These are phyloP conservation scores for Lecanosticta acicola DNA, from an alignment of 2,329 filamentous ascomycete species.

Conservation along the genomic window DNA sequence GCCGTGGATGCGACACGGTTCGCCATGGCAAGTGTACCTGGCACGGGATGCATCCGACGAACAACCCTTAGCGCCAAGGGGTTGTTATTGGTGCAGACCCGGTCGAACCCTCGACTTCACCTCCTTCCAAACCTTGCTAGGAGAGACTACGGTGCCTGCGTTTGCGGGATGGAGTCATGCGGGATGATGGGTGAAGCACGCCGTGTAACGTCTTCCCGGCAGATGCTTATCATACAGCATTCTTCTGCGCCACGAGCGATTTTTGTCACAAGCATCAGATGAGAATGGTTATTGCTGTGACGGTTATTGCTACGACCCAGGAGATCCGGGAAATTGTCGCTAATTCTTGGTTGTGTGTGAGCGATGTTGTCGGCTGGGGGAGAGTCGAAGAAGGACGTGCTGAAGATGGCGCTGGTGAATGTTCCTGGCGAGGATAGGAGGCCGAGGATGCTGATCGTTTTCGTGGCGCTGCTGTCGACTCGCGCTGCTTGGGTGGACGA, in stretches of 20 bases:
- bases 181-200: no score
- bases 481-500: conserved; percentile 16
- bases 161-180: no score
- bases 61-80: not conserved
- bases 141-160: not conserved
- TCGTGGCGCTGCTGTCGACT: conserved; percentile 20
- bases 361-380: conserved; percentile 2
- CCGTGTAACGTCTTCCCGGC: no score
- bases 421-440: conserved; percentile 23
- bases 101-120: not conserved
- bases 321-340: conserved; percentile 17
- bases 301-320: conserved; percentile 11
- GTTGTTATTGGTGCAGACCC: not conserved
- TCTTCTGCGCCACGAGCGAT: no score
- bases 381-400: conserved; percentile 18
- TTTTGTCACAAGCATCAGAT: conserved; percentile 14
- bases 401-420: conserved; percentile 22
- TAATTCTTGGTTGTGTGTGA: conserved; percentile 6
- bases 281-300: conserved; percentile 12
- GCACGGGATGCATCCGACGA: not conserved
- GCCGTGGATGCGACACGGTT: not conserved
- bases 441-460: conserved; percentile 23
- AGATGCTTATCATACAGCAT: no score
- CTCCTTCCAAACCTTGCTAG: not conserved
- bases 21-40: not conserved